Base-by-base conservation (phyloP, 257 asterid species). In the Rhazya stricta region DNA sequence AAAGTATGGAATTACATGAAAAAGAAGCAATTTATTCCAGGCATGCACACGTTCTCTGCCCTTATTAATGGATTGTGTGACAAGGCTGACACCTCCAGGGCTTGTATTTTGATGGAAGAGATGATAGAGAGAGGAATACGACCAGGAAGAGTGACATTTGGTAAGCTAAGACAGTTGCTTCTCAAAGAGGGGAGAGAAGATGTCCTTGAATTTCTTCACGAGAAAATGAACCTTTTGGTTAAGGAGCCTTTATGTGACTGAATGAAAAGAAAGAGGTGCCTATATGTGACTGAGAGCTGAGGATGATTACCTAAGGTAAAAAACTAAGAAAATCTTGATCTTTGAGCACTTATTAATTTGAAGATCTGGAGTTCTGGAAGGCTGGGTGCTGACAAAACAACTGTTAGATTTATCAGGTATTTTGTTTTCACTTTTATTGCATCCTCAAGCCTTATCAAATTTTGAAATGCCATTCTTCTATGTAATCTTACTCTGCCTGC, bases 81-180 rank as follows among this genome's bases (percentile, higher is more conserved):
- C 7, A 84, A 88, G 65, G 89, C 71, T 1, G 97, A 91, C 60
- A 88, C 75, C 21, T 76, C 91, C 15, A 69, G 83, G 75, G 96
- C 96, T 73, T 82, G 90, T 78, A 89, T 86, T 70, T 78, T 93
- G 39, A 88, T 89, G 97, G 97, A 93, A 80, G 95, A 93, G 81
- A 91, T 91, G 98, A 84, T 91, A 81, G 98, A 93, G 79, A 85
- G 88, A 82, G 97, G 97, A 66, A 84, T 93, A 5, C 88, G 91
- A 4, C 98, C 96, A 0, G 96, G 96, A 46, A 89, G 96, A 77
- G 88, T 84, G 67, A 86, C 95, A 6, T 91, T 88, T 79, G 89
- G 90, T 25, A 93, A 87, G 84, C 78, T 93, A 73, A 80, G 96
- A 43, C 82, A 87, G 37, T 76, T 91, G 69, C 96, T 93, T 69